Evolutionary conservation across 495 filamentous ascomycete species (phyloP), one percentile per base, ranked within the genome.

Genomic region (Penicillium soppii): DNA sequence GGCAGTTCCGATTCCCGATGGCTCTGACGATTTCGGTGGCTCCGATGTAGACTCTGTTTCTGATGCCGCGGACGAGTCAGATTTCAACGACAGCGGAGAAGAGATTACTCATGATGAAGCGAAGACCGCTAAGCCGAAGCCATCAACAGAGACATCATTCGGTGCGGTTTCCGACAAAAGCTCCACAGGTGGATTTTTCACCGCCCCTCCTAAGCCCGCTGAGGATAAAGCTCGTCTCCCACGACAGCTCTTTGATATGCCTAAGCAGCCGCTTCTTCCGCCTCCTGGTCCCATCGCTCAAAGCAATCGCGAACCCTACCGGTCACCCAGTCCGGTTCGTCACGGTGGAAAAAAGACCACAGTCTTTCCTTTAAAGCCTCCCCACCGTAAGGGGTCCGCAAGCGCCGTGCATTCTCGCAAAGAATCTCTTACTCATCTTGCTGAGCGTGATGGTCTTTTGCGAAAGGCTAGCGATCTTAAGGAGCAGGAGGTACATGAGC

Each of bases 261-360:
- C 67, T 15, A 78, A 73, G 40, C 75, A 77, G 38, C 74, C 84
- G 12, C 53, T 77, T 38, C 69, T 85, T 55, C 80, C 85, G 6
- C 79, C 82, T 35, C 82, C 85, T 22, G 79, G 74, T n/a, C 59
- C 74, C 3, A 23, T 53, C 2, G 38, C 53, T 9, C 59, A 49
- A 44, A 56, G 39, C 21, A 57, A 23, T 39, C 79, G 68, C 33
- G 75, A 82, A 47, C 84, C 82, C 46, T 87, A 87, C 33, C 82
- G 89, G 25, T 94, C 90, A 8, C 90, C 90, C 10, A 94, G 90
- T 56, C 90, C 91, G 0, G 71, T 90, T 2, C 85, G 90, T 15
- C 66, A 71, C 17, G 64, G 68, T 5, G 59, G 77, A 6, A 75
- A 71, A 16, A 66, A 71, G 43, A 76, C 72, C 50, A 54, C 74